Evolutionary conservation across 148 eudicot genomes (phyloP), one percentile per base, ranked within the genome.

Genomic region (Chenopodium formosanum): DNA sequence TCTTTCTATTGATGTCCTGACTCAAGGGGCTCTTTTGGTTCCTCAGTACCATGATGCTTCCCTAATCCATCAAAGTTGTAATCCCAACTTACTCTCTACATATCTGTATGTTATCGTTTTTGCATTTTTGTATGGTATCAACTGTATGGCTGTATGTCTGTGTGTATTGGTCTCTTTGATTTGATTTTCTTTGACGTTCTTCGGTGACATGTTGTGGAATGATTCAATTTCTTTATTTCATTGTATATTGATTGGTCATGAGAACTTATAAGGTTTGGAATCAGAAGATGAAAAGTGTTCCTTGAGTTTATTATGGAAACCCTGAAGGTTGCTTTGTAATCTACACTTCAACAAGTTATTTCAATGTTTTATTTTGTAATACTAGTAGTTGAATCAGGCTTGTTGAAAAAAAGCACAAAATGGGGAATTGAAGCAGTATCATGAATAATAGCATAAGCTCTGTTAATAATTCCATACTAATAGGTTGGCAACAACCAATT

Each of bases 1-100:
- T 47, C 74, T 44, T 65, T 56, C 78, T 76, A 53, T 29, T 40
- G 69, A 23, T 80, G 19, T 62, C 65, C 64, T 37, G n/a, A 34
- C 62, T 83, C 70, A 31, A 75, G 78, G 83, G 80, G 78, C 7
- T 40, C 44, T 37, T 78, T 80, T 9, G 31, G 80, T 73, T 82
- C 81, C 84, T 81, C 65, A 50, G 85, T 76, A 56, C 74, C 82
- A 75, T 82, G 88, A 83, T 81, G 89, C 86, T 78, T 84, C 85
- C 84, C 87, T 9, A 70, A 84, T 60, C 27, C 5, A 73, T 25
- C 8, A 79, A 46, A 75, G 83, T 69, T 74, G 75, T 62, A 65
- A 62, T 50, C 27, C 31, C 31, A 27, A 10, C 67, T 48, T 27
- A 23, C 82, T 37, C 47, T 50, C 9, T 60, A 60, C 6, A 37